Evolutionary conservation across 2,329 filamentous ascomycete species (phyloP), one percentile per base, ranked within the genome.

Genomic region (Exophiala xenobiotica): DNA sequence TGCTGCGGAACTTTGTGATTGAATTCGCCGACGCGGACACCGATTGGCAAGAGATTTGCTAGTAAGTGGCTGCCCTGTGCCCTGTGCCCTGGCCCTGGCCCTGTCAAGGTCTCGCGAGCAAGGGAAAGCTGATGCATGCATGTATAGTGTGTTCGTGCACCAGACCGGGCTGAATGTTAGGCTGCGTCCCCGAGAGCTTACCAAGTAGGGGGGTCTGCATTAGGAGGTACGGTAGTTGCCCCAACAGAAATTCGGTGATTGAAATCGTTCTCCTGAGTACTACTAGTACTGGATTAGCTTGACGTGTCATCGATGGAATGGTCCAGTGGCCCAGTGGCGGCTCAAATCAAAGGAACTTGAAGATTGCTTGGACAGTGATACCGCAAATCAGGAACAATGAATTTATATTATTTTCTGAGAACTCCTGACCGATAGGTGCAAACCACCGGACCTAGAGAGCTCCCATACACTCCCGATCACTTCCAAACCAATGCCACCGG

Each of bases 11-110:
- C 11, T 45, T 29, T 16, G 42, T 18, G 5, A 8, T 45, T 9
- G 24, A 19, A 19, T 33, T 45, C 14, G 42, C 42, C 26, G 42
- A 45, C 26, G 12, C 24, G n/a, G 26, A 33, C 18, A 22, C 42
- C 1, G 42, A 31, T 6, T 45, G 42, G 42, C 12, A 33, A 19
- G 42, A 18, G 14, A 18, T 18, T 18, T 18, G 24, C 26, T 45
- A 31, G 42, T 45, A 45, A 19, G 42, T 45, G 9, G 29, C 29
- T 33, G 16, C 16, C n/a, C n/a, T n/a, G n/a, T n/a, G n/a, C n/a
- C n/a, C n/a, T n/a, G n/a, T n/a, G n/a, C n/a, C n/a, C n/a, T n/a
- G n/a, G n/a, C n/a, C n/a, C n/a, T n/a, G n/a, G 29, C 9, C 27
- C 29, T 14, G 9, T 11, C 29, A 6, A 33, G 29, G 9, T 14